These are phyloP conservation scores for Lasiosphaeria miniovina DNA, from an alignment of 495 filamentous ascomycete genomes.

Conservation along the genomic window DNA sequence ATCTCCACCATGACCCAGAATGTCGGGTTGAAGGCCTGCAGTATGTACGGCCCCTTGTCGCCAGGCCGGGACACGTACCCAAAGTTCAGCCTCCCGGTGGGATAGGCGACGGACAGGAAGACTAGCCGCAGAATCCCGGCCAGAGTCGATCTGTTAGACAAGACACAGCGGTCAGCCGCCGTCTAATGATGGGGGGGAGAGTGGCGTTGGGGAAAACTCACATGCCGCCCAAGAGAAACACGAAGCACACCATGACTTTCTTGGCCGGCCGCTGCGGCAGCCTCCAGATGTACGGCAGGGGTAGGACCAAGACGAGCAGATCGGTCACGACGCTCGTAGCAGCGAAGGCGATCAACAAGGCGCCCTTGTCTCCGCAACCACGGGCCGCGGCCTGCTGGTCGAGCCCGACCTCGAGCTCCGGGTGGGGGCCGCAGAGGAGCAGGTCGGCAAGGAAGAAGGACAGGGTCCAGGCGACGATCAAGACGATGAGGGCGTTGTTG, in stretches of 20 bases:
- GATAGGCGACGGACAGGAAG: not conserved
- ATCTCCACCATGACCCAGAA: not conserved
- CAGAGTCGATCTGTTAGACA: not conserved
- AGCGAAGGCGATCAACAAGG: not conserved
- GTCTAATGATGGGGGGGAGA: not conserved
- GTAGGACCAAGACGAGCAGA: not conserved
- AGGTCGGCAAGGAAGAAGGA: not conserved
- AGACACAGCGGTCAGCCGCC: too few relatives aligned
- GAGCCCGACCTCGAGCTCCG: not conserved
- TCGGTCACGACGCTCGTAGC: not conserved
- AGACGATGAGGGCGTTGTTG: not conserved
- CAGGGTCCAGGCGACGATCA: not conserved
- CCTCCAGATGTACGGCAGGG: not conserved
- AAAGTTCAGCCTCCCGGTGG: not conserved
- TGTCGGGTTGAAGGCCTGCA: not conserved
- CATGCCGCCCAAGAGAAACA: conserved; percentile 1
- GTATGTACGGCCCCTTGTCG: not conserved
- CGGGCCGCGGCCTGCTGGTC: not conserved
- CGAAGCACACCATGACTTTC: not conserved
- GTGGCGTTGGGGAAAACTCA: not conserved
- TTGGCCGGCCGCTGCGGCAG: not conserved
- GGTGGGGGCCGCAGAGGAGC: not conserved
- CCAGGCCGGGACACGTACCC: not conserved
- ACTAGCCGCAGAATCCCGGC: not conserved
- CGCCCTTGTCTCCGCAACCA: not conserved